Evolutionary conservation across 129 eudicot genomes (phyloP).

Genomic region (Mikania micrantha): DNA sequence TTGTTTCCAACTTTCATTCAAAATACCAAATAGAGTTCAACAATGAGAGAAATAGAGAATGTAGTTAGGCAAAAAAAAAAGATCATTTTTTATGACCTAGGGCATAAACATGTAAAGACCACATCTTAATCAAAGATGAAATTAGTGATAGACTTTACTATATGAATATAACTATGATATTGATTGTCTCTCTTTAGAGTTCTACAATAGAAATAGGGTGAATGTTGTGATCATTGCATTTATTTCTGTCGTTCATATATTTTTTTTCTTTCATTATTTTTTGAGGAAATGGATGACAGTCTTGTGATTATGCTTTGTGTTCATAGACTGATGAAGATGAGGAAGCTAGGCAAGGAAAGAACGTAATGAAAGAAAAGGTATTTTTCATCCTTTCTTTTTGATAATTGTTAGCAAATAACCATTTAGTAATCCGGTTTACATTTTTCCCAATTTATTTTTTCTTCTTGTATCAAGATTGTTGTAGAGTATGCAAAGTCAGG

Average conservation of each 20-base stretch:
- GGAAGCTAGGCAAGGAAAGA: slow-evolving; percentile 13
- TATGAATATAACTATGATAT: background rate
- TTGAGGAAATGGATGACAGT: slow-evolving; percentile 1
- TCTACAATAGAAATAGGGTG: background rate
- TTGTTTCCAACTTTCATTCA: background rate
- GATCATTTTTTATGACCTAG: background rate
- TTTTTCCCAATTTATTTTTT: slow-evolving; percentile 19
- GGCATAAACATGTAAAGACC: background rate
- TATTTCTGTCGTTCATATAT: background rate
- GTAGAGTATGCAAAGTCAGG: slow-evolving; percentile 98
- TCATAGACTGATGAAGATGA: slow-evolving; percentile 22
- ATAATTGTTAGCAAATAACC: no score
- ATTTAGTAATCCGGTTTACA: background rate
- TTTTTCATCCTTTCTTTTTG: background rate
- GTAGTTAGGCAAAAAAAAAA: no score
- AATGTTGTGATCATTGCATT: background rate
- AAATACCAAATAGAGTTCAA: background rate
- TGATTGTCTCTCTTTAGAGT: background rate
- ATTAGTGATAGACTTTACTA: no score
- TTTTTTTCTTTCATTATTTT: background rate
- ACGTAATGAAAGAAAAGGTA: slow-evolving; percentile 27
- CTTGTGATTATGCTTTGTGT: slow-evolving; percentile 15
- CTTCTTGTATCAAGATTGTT: slow-evolving; percentile 33
- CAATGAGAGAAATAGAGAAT: background rate
- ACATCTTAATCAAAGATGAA: background rate